Evolutionary conservation across 768 basidiomycete species (phyloP), one percentile per base, ranked within the genome.

Genomic region (Trametes meyenii): DNA sequence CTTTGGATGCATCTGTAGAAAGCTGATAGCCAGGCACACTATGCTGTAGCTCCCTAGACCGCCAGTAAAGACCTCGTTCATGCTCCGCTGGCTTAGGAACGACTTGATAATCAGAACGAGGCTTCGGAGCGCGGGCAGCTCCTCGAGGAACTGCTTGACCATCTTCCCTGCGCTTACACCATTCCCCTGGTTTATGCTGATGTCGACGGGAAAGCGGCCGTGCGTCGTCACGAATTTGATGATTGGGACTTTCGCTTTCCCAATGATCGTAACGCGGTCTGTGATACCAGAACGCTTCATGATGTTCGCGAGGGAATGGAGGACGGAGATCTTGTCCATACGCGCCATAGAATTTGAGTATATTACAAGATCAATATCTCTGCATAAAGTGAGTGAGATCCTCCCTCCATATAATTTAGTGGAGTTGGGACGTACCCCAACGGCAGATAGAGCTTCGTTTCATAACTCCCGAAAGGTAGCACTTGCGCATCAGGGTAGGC

Each of bases 61-160:
- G 8, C 97, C 96, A 0, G 89, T 91, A 73, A 89, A 98, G n/a
- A 98, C 96, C 74, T 98, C 97, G 73, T 99, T 98, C 94, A 98
- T 92, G 29, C 85, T 85, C 42, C 96, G 81, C 71, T 97, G 94
- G 65, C 81, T 83, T 55, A 98, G 80, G 74, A 97, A 98, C 2
- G 90, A 84, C 75, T 98, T 99, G 64, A 91, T 88, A 62, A 96
- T 85, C 71, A 98, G 76, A 39, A 98, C 87, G 40, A 99, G 85
- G 58, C 84, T 85, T 36, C 89, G 85, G n/a, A 95, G 76, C 0
- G 92, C 94, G 21, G 90, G 84, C 51, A 94, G 80, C 57, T 90
- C 79, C 44, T 81, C 77, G 42, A 96, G 77, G 71, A 96, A 94
- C 2, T 87, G 83, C 48, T 88, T 90, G 69, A 98, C 84, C 59